Evolutionary conservation across 2,329 filamentous ascomycete species (phyloP).

Genomic region (Claviceps sp.): DNA sequence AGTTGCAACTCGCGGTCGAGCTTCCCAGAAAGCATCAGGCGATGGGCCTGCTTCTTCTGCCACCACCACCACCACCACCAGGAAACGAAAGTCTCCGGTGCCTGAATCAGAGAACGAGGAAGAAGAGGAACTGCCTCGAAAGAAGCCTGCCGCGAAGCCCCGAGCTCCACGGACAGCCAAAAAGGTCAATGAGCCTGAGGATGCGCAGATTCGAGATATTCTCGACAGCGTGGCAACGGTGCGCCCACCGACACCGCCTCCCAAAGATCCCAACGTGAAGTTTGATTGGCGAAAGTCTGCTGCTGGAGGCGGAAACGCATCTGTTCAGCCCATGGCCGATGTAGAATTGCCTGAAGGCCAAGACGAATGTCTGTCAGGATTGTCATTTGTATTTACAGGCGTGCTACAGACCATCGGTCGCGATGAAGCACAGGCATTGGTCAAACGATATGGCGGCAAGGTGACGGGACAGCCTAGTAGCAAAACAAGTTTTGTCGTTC

Average conservation of each 20-base stretch:
- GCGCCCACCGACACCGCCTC: conserved; percentile 69
- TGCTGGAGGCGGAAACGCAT: conserved; percentile 44
- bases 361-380: conserved; percentile 78
- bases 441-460: conserved; percentile 91
- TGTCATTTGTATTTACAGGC: conserved; percentile 93
- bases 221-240: conserved; percentile 78
- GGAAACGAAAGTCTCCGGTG: conserved; percentile 46
- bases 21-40: conserved; percentile 16
- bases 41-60: conserved; percentile 13
- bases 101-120: conserved; percentile 43
- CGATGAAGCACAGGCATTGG: conserved; percentile 71
- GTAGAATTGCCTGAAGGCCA: conserved; percentile 68
- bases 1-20: conserved; percentile 30
- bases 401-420: conserved; percentile 67
- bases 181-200: conserved; percentile 54
- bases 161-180: conserved; percentile 45
- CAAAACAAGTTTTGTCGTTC: conserved; percentile 87
- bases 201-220: conserved; percentile 62
- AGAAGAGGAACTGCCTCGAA: conserved; percentile 41
- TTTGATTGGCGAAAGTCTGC: conserved; percentile 62
- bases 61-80: conserved; percentile 13
- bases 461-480: conserved; percentile 73
- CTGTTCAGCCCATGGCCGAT: conserved; percentile 45
- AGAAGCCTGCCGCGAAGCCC: conserved; percentile 46
- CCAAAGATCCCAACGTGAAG: conserved; percentile 55